phyloP scores from a whole-genome alignment of 805 yeast species.

The Wickerhamomyces ciferrii region DNA sequence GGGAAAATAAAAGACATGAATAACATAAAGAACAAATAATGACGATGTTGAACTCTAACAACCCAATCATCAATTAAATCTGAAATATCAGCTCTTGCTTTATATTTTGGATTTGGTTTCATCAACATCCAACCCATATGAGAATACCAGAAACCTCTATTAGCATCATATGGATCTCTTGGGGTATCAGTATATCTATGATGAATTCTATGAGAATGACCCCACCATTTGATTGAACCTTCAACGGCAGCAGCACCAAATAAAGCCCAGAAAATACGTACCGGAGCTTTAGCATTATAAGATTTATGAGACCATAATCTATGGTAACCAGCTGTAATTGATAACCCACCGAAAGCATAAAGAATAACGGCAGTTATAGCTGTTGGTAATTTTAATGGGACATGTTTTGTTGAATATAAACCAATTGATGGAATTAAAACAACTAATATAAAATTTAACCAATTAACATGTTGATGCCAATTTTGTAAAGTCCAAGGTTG shows the following conservation, averaged over 20 bases:
- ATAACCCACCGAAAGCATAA: constrained; percentile 59
- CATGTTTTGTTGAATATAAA: constrained; percentile 32
- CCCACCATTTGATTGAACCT: constrained; percentile 90
- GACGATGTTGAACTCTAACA: constrained; percentile 78
- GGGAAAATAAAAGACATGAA: constrained; percentile 60
- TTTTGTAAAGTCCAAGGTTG: constrained; percentile 70
- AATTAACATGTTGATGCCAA: constrained; percentile 73
- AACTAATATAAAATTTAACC: constrained; percentile 69
- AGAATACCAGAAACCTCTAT: constrained; percentile 78
- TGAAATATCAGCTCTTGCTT: constrained; percentile 54
- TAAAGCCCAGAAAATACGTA: constrained; percentile 60
- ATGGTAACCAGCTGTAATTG: constrained; percentile 84
- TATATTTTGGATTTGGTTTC: constrained; percentile 75
- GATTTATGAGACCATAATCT: constrained; percentile 76
- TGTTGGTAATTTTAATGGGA: constrained; percentile 37
- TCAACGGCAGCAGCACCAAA: constrained; percentile 83
- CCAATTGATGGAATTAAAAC: constrained; percentile 57
- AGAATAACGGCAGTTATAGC: constrained; percentile 33
- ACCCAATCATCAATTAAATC: constrained; percentile 77
- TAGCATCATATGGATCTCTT: constrained; percentile 84
- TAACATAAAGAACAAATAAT: constrained; percentile 59
- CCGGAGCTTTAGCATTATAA: constrained; percentile 55
- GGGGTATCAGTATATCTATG: constrained; percentile 81
- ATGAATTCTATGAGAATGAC: constrained; percentile 79
- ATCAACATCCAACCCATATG: constrained; percentile 85